Evolutionary conservation across 306 rosid species (phyloP).

Genomic region (Amphicarpaea edgeworthii): DNA sequence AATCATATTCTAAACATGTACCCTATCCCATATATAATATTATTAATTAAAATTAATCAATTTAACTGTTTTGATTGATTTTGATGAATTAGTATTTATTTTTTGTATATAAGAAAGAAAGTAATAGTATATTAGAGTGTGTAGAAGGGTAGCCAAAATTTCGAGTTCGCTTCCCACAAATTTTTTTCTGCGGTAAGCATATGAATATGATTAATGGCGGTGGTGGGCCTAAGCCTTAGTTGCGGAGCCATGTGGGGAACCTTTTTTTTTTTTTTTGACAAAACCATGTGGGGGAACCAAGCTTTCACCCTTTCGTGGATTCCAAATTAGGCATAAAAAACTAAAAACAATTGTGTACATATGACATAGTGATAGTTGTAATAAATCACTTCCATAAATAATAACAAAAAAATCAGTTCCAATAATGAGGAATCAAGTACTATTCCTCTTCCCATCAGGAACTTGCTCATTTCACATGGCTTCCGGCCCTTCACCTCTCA

Average conservation of each 20-base stretch:
- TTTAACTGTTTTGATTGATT: too few relatives aligned
- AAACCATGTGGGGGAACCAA: constrained; percentile 77
- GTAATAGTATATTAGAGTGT: too few relatives aligned
- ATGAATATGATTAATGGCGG: constrained; percentile 48
- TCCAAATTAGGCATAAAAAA: constrained; percentile 51
- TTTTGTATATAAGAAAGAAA: too few relatives aligned
- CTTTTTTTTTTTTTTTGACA: too few relatives aligned
- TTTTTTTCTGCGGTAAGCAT: not conserved
- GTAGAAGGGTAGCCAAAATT: constrained; percentile 10
- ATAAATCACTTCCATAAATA: too few relatives aligned
- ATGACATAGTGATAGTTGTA: constrained; percentile 40
- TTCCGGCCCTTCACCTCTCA: constrained; percentile 61
- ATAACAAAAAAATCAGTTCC: constrained; percentile 45
- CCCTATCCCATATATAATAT: not conserved
- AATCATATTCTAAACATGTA: not conserved
- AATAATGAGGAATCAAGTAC: constrained; percentile 54
- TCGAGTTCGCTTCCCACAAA: not conserved
- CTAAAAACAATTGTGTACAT: constrained; percentile 49
- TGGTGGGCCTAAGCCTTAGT: constrained; percentile 53
- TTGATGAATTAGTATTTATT: too few relatives aligned
- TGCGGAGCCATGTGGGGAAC: constrained; percentile 68
- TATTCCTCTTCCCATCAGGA: constrained; percentile 51
- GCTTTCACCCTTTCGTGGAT: constrained; percentile 50
- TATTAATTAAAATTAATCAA: too few relatives aligned
- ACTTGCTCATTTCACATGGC: constrained; percentile 70